Conservation (phyloP, 805 yeast species). For the Zygosaccharomyces kombuchaensis region DNA sequence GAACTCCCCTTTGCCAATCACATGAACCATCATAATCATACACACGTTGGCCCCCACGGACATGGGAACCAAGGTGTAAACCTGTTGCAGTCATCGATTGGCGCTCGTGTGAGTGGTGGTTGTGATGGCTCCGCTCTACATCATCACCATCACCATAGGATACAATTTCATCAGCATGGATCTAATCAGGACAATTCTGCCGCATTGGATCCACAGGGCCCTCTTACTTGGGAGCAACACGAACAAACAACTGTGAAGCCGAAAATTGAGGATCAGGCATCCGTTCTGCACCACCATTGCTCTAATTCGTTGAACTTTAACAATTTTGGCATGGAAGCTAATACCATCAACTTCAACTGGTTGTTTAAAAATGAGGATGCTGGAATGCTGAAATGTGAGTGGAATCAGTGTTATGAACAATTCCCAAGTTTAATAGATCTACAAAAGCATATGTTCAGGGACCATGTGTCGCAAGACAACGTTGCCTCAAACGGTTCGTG, state of each 20-base stretch:
- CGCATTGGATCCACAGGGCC: not conserved
- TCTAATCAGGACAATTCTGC: not conserved
- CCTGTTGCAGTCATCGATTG: slow-evolving; percentile 14
- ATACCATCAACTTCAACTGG: slow-evolving; percentile 44
- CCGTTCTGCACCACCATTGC: slow-evolving; percentile 6
- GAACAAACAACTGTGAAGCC: slow-evolving; percentile 1
- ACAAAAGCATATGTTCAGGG: slow-evolving; percentile 50
- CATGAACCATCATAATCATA: slow-evolving; percentile 24
- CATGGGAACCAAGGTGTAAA: slow-evolving; percentile 12
- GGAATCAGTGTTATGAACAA: slow-evolving; percentile 57
- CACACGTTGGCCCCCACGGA: slow-evolving; percentile 8
- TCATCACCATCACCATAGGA: slow-evolving; percentile 39
- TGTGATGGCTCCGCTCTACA: not conserved
- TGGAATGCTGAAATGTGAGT: slow-evolving; percentile 48
- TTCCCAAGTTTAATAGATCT: slow-evolving; percentile 40
- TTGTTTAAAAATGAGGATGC: slow-evolving; percentile 26
- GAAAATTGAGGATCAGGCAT: slow-evolving; percentile 5
- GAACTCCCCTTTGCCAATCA: slow-evolving; percentile 34
- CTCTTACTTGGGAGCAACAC: not conserved
- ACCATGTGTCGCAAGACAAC: slow-evolving; percentile 39
- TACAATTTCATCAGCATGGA: slow-evolving; percentile 36
- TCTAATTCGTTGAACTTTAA: slow-evolving; percentile 1
- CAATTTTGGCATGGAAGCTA: slow-evolving; percentile 5
- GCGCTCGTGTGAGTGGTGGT: not conserved
- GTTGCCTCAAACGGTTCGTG: slow-evolving; percentile 37